These are phyloP conservation scores for Serendipita sp. DNA, from an alignment of 768 basidiomycete species.

Conservation along the genomic window DNA sequence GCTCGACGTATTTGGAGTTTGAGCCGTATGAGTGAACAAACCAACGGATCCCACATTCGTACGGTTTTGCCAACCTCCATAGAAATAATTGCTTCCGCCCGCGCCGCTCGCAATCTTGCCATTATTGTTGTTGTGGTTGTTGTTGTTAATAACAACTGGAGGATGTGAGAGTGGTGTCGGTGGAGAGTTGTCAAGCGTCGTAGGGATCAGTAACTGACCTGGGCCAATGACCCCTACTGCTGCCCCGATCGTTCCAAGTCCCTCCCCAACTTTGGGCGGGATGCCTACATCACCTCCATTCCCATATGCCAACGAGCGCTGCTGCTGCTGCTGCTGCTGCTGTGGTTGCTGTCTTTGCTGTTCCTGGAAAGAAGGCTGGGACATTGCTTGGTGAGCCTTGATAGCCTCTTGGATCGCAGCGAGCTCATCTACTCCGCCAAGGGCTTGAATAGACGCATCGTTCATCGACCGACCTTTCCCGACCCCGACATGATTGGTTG, in stretches of 20 bases:
- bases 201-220: slow-evolving; percentile 3
- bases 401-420: neutral
- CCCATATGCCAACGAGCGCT: neutral
- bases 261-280: too few relatives aligned
- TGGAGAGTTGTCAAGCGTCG: slow-evolving; percentile 4
- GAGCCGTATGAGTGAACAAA: too few relatives aligned
- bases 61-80: too few relatives aligned
- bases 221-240: neutral
- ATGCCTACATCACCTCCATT: too few relatives aligned
- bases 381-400: neutral
- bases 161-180: neutral
- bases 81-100: too few relatives aligned
- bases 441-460: neutral
- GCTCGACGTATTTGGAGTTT: too few relatives aligned
- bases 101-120: too few relatives aligned
- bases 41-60: too few relatives aligned
- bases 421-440: neutral
- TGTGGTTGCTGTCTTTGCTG: neutral
- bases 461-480: neutral
- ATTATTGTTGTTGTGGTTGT: neutral
- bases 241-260: too few relatives aligned
- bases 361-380: neutral
- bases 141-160: neutral
- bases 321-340: neutral
- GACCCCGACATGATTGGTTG: neutral